These are phyloP conservation scores for Colletotrichum sp. DNA, from an alignment of 2,329 filamentous ascomycete genomes.

Conservation along the genomic window DNA sequence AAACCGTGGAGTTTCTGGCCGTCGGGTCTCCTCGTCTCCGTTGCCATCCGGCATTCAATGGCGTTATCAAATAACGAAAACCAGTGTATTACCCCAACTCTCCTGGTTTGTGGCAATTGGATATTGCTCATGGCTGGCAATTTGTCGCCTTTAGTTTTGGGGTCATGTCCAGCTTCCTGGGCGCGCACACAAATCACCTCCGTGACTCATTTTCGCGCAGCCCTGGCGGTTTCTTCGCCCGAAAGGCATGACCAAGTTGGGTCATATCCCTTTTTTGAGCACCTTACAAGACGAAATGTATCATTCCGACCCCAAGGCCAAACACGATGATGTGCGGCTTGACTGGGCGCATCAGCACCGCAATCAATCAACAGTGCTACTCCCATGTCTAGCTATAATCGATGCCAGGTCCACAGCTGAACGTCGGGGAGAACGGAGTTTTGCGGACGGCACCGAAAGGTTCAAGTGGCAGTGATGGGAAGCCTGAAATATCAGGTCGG, in stretches of 20 bases:
- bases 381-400: background rate
- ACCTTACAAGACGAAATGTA: background rate
- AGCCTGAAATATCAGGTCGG: background rate
- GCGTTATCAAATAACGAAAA: background rate
- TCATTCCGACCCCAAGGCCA: background rate
- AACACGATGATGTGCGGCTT: no score
- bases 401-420: background rate
- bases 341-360: no score
- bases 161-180: background rate
- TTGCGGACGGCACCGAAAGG: background rate
- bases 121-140: background rate
- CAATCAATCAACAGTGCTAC: no score
- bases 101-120: background rate
- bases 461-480: background rate
- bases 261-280: background rate
- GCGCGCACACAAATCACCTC: background rate
- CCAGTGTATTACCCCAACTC: background rate
- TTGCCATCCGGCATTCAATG: background rate
- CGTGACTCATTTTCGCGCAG: background rate
- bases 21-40: background rate
- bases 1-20: background rate
- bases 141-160: background rate
- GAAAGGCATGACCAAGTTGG: background rate
- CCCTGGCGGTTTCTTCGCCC: background rate
- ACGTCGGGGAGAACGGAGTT: background rate